Base-by-base conservation (phyloP, 2,329 filamentous ascomycete species). In the Aspergillus tubingensis region DNA sequence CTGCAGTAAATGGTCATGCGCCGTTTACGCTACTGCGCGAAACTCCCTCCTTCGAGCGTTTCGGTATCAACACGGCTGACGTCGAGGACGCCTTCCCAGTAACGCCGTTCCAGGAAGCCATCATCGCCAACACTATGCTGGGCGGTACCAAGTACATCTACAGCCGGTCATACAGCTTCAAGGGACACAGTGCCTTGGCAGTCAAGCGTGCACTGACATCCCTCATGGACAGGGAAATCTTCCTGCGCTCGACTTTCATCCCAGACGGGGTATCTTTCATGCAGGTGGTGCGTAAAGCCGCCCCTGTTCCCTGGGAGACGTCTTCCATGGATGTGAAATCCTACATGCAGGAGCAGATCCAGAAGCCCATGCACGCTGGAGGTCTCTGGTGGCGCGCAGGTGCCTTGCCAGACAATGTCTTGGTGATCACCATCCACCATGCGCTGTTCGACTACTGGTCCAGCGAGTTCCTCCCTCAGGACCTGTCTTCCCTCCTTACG, bases 401-500 rank as follows among this genome's bases (percentile, higher is more conserved):
- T 8, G 23, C 23, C 7, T 27, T 48, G 6, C 21, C 19, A 15
- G 6, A 21, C 4, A 27, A 27, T 1, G 8, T 48, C 13, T 13
- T 48, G 44, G 44, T 27, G 17, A 41, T 32, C 49, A 58, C 39
- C 38, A 47, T 21, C n/a, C 56, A 48, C 44, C 44, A 48, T 21
- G 44, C 44, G 3, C 44, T 48, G 17, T 48, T 48, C 44, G 44
- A 48, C 21, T 48, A 15, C 21, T 48, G 44, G 44, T 48, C 44
- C 19, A 25, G 21, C 23, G 21, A 27, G 23, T 48, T 48, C 10
- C 27, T 39, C 15, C 39, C 50, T 2, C 49, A 50, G n/a, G 59
- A 61, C 11, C 54, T 58, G 54, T 13, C 48, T 39, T 19, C 27
- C 53, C 36, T 61, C 48, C 32, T 53, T 23, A 15, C 48, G 49